Conservation (phyloP, 805 yeast species). For the Ogataea henricii region DNA sequence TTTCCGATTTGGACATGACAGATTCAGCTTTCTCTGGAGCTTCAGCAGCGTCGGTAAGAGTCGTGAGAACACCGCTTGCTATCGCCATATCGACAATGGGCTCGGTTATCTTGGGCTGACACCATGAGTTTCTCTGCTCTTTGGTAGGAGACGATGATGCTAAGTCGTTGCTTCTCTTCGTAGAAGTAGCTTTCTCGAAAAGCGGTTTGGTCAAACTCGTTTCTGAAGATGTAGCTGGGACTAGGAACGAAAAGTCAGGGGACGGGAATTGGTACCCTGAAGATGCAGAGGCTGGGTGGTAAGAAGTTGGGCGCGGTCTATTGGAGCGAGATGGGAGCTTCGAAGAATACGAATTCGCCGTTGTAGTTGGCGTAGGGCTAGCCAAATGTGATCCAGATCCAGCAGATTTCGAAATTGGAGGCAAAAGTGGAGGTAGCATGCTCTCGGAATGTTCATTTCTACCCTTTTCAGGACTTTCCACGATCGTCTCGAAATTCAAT, state of each 20-base stretch:
- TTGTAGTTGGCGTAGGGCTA: constrained; percentile 41
- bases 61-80: constrained; percentile 35
- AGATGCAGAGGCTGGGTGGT: constrained; percentile 63
- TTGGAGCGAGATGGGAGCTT: constrained; percentile 40
- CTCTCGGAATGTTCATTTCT: constrained; percentile 7
- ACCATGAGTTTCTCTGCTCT: constrained; percentile 33
- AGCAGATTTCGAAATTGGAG: constrained; percentile 26
- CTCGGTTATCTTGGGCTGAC: constrained; percentile 32
- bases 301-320: constrained; percentile 82
- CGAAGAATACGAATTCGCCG: constrained; percentile 23
- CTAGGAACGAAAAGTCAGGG: constrained; percentile 33
- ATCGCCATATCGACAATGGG: constrained; percentile 35
- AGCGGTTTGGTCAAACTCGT: constrained; percentile 23
- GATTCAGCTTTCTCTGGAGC: constrained; percentile 9
- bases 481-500: constrained; percentile 45
- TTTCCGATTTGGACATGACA: constrained; percentile 24
- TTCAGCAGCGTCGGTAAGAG: constrained; percentile 13
- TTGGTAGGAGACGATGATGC: constrained; percentile 32
- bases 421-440: constrained; percentile 30
- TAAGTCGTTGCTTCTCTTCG: constrained; percentile 15
- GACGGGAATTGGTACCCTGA: constrained; percentile 28
- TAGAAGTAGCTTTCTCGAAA: constrained; percentile 19
- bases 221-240: constrained; percentile 29
- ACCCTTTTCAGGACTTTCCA: constrained; percentile 42
- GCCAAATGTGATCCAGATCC: constrained; percentile 14